Base-by-base conservation (phyloP, 2,329 filamentous ascomycete species). In the Epichloe scottii region DNA sequence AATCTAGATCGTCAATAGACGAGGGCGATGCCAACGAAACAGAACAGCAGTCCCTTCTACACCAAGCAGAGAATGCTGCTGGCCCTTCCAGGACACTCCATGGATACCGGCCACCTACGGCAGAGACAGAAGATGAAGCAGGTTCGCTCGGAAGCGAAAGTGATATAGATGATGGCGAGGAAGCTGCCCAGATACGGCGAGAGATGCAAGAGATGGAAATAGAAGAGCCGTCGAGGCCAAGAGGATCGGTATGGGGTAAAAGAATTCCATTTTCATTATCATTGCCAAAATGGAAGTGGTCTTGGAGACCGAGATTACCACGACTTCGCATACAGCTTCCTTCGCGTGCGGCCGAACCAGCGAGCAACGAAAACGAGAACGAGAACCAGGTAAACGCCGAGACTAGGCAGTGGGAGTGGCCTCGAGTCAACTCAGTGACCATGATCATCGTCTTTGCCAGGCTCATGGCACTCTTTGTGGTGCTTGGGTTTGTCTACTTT, bases 141-240 rank as follows among this genome's bases (percentile, higher is more conserved):
- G 74, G 74, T 57, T 62, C 73, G 26, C 71, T 79, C 67, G 66
- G 76, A 71, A 71, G 66, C 68, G 70, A 73, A 30, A 70, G 67
- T 21, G 71, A 55, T 23, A 26, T 15, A 11, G 70, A 68, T 49
- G 71, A 71, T 46, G 64, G 66, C 40, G 76, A 66, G 34, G 77
- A 86, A 57, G 80, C 80, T 38, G 80, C 79, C 34, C 80, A 82
- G 55, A 76, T 93, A 59, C 82, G 87, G 55, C 78, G 85, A 57
- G 87, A 93, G 68, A 84, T 97, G 71, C 81, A 94, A 63, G 86
- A 96, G 76, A 82, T 95, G 77, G 89, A 94, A 58, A 80, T 94
- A 41, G 79, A 89, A 60, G 89, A 94, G 58, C 80, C 81, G 30
- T 66, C 70, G 46, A 62, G 66, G 52, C 59, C 68, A 50, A 66